Conservation (phyloP, 1,284 basidiomycete genomes). For the Leccinum subspadiceum region DNA sequence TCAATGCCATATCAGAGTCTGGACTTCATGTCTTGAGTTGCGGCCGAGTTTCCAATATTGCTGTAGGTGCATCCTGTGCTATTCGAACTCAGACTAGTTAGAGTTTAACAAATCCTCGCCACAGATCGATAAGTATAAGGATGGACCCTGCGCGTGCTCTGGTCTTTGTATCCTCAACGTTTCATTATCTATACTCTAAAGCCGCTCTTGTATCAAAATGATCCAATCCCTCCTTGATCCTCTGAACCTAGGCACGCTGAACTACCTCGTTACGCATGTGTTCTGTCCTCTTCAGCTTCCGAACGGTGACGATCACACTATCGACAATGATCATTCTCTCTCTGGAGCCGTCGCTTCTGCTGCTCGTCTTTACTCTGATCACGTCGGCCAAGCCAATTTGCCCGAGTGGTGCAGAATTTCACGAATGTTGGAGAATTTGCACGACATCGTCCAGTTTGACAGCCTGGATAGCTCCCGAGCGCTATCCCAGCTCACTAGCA, state of each 20-base stretch:
- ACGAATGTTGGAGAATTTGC: not conserved
- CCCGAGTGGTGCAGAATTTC: not conserved
- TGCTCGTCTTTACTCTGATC: not conserved
- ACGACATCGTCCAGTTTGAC: not conserved
- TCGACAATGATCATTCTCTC: not conserved
- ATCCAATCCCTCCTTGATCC: not conserved
- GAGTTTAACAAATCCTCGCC: conserved; percentile 1
- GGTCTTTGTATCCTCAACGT: not conserved
- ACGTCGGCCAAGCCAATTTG: not conserved
- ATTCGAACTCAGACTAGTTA: not conserved
- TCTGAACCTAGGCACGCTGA: not conserved
- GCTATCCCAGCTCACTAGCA: not conserved
- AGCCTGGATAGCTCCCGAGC: not conserved
- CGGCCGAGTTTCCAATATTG: not conserved
- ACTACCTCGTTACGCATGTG: not conserved
- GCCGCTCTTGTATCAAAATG: not conserved
- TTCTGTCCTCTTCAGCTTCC: not conserved
- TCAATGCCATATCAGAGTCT: too few species aligned
- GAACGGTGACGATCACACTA: not conserved
- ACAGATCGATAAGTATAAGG: not conserved
- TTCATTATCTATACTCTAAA: not conserved
- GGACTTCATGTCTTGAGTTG: too few species aligned
- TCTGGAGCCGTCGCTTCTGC: not conserved
- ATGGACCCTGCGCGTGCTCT: not conserved
- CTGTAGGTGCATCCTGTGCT: conserved; percentile 8